Evolutionary conservation across 768 basidiomycete species (phyloP), one percentile per base, ranked within the genome.

Genomic region (Serendipita sp.): DNA sequence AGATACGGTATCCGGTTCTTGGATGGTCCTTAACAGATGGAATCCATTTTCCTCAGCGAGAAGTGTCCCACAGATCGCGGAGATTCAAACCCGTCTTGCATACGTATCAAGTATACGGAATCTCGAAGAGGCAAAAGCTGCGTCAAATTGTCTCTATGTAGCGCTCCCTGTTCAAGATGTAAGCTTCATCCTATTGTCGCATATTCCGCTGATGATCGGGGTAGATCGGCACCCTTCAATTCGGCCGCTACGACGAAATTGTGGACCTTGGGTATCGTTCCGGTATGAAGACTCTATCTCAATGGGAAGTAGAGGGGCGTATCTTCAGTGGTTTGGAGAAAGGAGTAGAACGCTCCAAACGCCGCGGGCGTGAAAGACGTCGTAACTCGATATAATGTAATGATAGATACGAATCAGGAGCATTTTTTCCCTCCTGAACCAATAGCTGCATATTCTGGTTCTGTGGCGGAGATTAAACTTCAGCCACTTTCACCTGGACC

Each of bases 91-190:
- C 73, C 85, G 96, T 13, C 79, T 99, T 54, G 91, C 95, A 63
- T 99, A 98, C 73, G 94, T 97, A 1, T 95, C 96, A 69, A 92
- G 91, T 68, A 93, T 97, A 36, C 90, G 85, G 71, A 95, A 91
- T 0, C 78, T 98, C 4, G 93, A 96, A 73, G 93, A 95, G 68
- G 94, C 92, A n/a, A 98, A 98, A 74, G 81, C 83, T 3, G 81
- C 86, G 2, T 87, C 86, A 7, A 90, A 88, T 1, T 94, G 91
- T 71, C 76, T 97, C 51, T 98, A 99, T 71, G 85, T 96, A 74
- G 82, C 83, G 66, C 89, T 98, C 88, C 96, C 96, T 0, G 94
- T 99, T 11, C 91, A 96, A 68, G 84, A 90, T 75, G 89, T 90
- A 69, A 67, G 78, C 70, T 18, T 16, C 5, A 15, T 8, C 63